phyloP scores from a whole-genome alignment of 768 basidiomycete species.

The Mycena capillaripes region DNA sequence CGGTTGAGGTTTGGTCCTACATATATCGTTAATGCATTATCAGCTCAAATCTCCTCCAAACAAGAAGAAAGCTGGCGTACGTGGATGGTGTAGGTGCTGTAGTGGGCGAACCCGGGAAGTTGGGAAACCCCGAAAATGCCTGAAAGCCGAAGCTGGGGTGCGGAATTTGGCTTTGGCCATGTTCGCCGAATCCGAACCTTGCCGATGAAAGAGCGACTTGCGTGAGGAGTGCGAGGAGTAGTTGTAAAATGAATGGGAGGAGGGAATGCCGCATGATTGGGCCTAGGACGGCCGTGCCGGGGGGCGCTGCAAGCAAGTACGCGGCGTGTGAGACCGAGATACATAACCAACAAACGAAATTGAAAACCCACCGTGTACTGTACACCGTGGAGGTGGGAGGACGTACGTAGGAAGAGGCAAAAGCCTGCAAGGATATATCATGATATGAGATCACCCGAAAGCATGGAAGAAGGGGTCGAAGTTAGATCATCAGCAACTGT shows the following conservation, averaged over 20 bases:
- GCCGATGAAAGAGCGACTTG: conserved; percentile 15
- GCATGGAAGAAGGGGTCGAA: neutral
- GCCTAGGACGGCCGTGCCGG: neutral
- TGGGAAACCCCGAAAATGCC: neutral
- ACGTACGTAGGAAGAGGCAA: neutral
- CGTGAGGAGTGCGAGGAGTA: conserved; percentile 10
- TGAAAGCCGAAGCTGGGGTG: neutral
- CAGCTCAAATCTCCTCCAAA: too few relatives aligned
- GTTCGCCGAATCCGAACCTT: neutral
- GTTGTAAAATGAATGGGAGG: neutral
- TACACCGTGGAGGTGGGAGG: neutral
- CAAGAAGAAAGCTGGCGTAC: neutral
- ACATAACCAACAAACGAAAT: too few relatives aligned
- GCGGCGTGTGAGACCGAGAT: neutral
- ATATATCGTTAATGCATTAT: too few relatives aligned
- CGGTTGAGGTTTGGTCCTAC: neutral
- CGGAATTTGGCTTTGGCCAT: neutral
- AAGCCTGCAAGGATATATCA: neutral
- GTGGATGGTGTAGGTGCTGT: neutral
- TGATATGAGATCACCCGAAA: neutral
- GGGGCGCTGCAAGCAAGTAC: neutral
- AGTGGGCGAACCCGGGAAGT: neutral
- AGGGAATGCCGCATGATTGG: neutral
- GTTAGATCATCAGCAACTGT: neutral
- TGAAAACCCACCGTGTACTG: neutral